Percentiles rank a stretch among this genome's conserved stretches.
These are phyloP conservation scores for Niebla homalea DNA, from an alignment of 495 filamentous ascomycete genomes.

Conservation along the genomic window DNA sequence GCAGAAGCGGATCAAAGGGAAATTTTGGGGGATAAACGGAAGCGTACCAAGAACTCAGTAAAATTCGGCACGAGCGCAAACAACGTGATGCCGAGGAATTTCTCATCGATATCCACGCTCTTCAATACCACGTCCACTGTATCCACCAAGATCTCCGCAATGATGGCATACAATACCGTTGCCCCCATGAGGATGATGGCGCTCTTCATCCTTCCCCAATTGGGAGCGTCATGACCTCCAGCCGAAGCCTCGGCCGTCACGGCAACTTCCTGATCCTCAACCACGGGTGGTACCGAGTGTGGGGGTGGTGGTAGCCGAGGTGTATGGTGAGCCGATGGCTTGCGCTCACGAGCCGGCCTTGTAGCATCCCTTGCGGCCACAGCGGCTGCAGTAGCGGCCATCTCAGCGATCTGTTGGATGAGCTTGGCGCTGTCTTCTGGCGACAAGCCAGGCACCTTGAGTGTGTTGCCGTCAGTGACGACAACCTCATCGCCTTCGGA, in stretches of 20 bases:
- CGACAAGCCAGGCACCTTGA: constrained; percentile 54
- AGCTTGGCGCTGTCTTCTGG: constrained; percentile 68
- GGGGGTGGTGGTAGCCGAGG: neutral
- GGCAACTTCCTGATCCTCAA: constrained; percentile 31
- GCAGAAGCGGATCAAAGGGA: neutral
- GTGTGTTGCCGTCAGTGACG: constrained; percentile 14
- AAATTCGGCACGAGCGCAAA: constrained; percentile 97
- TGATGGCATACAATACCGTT: constrained; percentile 84
- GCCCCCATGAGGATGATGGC: constrained; percentile 78
- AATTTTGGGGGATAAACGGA: no score
- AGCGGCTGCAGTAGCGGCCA: constrained; percentile 82
- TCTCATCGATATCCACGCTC: constrained; percentile 85
- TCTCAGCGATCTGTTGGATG: constrained; percentile 73
- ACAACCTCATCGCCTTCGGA: constrained; percentile 26
- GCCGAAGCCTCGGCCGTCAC: constrained; percentile 28
- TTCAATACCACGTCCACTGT: constrained; percentile 90
- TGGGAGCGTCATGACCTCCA: constrained; percentile 92
- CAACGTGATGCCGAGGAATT: constrained; percentile 93
- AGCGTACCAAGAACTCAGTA: constrained; percentile 84
- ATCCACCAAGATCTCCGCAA: constrained; percentile 92
- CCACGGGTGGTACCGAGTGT: constrained; percentile 12
- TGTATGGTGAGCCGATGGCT: constrained; percentile 23
- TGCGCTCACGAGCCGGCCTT: constrained; percentile 35
- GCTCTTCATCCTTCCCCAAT: constrained; percentile 89
- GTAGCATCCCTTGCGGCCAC: constrained; percentile 74